Evolutionary conservation across 2,329 filamentous ascomycete genomes (phyloP).

Genomic region (Pseudogymnoascus sp.): DNA sequence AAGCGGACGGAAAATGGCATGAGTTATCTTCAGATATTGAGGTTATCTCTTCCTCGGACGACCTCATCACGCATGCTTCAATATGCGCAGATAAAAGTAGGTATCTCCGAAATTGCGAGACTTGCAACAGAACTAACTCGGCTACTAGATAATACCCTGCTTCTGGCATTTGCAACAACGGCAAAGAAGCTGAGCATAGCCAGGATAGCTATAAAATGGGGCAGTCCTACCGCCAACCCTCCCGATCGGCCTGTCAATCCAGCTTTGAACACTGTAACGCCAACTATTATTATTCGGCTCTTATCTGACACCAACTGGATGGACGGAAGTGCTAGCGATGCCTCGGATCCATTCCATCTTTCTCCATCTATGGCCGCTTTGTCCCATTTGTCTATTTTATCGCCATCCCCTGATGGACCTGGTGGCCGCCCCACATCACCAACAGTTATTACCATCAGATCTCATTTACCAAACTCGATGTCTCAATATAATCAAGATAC

Average conservation of each 20-base stretch:
- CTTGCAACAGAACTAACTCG: constrained; percentile 15
- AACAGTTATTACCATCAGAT: constrained; percentile 68
- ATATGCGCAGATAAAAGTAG: constrained; percentile 68
- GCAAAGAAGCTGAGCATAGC: constrained; percentile 70
- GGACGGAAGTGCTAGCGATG: constrained; percentile 21
- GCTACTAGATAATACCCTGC: constrained; percentile 38
- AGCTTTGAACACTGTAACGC: constrained; percentile 42
- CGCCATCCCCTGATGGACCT: constrained; percentile 52
- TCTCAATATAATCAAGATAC: constrained; percentile 56
- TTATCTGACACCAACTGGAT: constrained; percentile 52
- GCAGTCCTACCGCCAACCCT: constrained; percentile 44
- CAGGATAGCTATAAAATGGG: constrained; percentile 70
- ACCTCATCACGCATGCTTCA: constrained; percentile 74
- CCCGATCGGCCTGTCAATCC: constrained; percentile 47
- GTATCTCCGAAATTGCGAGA: constrained; percentile 18
- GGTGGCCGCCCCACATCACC: constrained; percentile 38
- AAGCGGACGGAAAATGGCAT: constrained; percentile 64
- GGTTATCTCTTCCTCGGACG: constrained; percentile 63
- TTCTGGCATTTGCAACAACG: constrained; percentile 62
- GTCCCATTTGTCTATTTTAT: constrained; percentile 69
- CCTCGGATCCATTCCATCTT: constrained; percentile 37
- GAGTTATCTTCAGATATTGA: constrained; percentile 71
- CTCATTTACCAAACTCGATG: constrained; percentile 47
- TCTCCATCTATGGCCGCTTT: constrained; percentile 54
- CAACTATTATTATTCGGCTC: constrained; percentile 49